Base-by-base conservation (phyloP, 352 stramenopile species). In the Pythium phragmiticola region DNA sequence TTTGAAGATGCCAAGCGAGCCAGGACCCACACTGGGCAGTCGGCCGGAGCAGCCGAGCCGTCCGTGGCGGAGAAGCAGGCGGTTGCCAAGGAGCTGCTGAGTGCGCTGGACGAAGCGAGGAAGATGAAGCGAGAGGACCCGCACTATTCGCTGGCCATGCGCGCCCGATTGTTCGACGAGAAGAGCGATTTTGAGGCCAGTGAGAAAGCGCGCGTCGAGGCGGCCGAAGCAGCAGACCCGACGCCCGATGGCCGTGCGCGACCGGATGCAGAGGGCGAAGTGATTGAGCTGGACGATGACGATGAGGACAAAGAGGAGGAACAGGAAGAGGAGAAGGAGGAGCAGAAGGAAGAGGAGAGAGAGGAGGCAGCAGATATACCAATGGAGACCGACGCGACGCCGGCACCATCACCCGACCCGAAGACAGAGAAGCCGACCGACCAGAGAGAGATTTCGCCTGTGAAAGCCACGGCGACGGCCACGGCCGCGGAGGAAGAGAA, bases 41-140 rank as follows among this genome's bases (percentile, higher is more conserved):
- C 42, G 21, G 11, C 6, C 8, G 3, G 37, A 23, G 33, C 45
- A 7, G 16, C 52, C 11, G 55, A 17, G 17, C 7, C 30, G 34
- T 42, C 47, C 12, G 23, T 17, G 14, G n/a, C 53, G 11, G 30
- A 63, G 14, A 59, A 53, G 21, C 21, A 55, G 26, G 21, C 52
- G 14, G 53, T 42, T 14, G 65, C 65, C 1, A 47, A 14, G 3
- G 55, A 68, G 1, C 46, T 66, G 60, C n/a, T 66, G 14, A 47
- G 39, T 12, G 14, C 46, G 37, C 16, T 69, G 19, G 16, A 57
- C 1, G 66, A 73, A 34, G 8, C 54, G 6, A 51, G 48, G n/a
- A 8, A 46, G 23, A 74, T 74, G 67, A 69, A 70, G 61, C 17
- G 42, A n/a, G 67, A 74, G n/a, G 67, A 74, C 36, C 67, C 67